A percentile compares a stretch with the other conserved stretches of the same genome.
Conservation (phyloP, 139 green algal species). For the Yamagishiella unicocca region DNA sequence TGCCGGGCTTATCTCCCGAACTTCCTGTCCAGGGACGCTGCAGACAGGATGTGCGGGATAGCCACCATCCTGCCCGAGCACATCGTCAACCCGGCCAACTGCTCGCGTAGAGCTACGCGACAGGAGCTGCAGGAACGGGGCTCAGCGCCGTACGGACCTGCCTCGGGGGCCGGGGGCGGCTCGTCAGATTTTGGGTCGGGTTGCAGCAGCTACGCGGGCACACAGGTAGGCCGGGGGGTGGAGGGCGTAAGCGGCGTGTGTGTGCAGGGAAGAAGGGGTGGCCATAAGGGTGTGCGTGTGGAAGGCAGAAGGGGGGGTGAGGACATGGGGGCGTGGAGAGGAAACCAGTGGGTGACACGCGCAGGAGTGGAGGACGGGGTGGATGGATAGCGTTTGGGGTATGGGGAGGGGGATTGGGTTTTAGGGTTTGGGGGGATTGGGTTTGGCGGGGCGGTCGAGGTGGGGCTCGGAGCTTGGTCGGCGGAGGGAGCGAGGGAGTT, state of each 20-base stretch:
- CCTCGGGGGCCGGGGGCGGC: constrained; percentile 3
- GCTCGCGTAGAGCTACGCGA: background rate
- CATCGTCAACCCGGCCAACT: constrained; percentile 21
- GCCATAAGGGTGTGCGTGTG: background rate
- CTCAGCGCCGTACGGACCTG: background rate
- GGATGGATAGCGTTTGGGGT: too few species aligned
- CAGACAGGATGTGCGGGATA: background rate
- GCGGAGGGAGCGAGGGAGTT: too few species aligned
- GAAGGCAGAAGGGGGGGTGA: too few species aligned
- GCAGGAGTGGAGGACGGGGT: too few species aligned
- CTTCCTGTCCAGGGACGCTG: too few species aligned
- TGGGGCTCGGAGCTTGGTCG: too few species aligned
- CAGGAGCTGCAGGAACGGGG: background rate
- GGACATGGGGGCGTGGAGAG: too few species aligned
- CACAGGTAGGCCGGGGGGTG: background rate
- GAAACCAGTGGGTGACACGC: too few species aligned
- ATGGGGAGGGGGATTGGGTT: too few species aligned
- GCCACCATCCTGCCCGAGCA: constrained; percentile 10
- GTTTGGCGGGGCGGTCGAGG: too few species aligned
- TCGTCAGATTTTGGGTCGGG: background rate
- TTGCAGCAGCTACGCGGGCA: constrained; percentile 12
- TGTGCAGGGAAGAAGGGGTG: background rate
- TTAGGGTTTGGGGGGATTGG: too few species aligned
- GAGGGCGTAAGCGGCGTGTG: background rate
- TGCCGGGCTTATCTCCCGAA: too few species aligned